Conservation (phyloP, 805 yeast genomes). For the Blastobotrys attinorum region DNA sequence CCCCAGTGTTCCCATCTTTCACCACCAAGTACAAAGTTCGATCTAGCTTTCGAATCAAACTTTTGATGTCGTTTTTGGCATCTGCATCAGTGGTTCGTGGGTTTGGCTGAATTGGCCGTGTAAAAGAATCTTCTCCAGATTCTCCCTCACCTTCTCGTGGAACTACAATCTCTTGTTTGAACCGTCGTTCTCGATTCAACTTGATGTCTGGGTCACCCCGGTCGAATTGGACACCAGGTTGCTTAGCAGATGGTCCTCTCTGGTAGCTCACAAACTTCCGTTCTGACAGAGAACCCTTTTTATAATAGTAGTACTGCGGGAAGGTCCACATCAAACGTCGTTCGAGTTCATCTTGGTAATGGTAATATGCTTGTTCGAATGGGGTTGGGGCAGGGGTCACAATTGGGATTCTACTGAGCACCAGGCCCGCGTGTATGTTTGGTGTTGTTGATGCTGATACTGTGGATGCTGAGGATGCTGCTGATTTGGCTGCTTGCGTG, state of each 20-base stretch:
- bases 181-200: slow-evolving; percentile 82
- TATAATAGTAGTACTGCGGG: slow-evolving; percentile 87
- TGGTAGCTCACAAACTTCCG: slow-evolving; percentile 71
- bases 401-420: slow-evolving; percentile 76
- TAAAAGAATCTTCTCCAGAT: slow-evolving; percentile 37
- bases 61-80: slow-evolving; percentile 45
- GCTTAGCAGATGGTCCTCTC: slow-evolving; percentile 61
- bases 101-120: slow-evolving; percentile 61
- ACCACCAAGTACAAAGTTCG: slow-evolving; percentile 73
- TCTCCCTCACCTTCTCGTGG: slow-evolving; percentile 43
- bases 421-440: slow-evolving; percentile 33
- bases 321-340: slow-evolving; percentile 95
- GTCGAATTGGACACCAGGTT: slow-evolving; percentile 71
- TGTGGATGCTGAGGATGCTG: background rate
- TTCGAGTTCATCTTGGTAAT: slow-evolving; percentile 80
- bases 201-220: slow-evolving; percentile 79
- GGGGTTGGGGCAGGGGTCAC: slow-evolving; percentile 68
- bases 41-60: slow-evolving; percentile 73
- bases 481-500: background rate
- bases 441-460: too few species aligned
- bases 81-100: slow-evolving; percentile 78
- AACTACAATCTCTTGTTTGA: slow-evolving; percentile 67
- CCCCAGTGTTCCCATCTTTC: slow-evolving; percentile 25
- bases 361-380: slow-evolving; percentile 68
- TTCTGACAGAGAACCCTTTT: slow-evolving; percentile 82